Evolutionary conservation across 164 flowering plant species (phyloP), one percentile per base, ranked within the genome.

Genomic region (Kalanchoe fedtschenkoi): DNA sequence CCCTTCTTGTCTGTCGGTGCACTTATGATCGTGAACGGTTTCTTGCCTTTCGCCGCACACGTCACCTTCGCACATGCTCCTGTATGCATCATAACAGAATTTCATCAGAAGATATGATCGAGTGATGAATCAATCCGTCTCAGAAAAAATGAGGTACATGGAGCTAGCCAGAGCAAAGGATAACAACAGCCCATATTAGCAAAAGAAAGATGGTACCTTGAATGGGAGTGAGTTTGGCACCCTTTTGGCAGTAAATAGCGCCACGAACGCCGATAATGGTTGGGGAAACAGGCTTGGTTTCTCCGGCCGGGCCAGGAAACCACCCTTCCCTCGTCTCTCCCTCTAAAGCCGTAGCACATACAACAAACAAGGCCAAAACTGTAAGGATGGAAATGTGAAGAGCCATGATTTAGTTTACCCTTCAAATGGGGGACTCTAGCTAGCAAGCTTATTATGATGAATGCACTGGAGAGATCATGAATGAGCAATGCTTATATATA

Each of bases 51-150:
- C 10, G 62, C 64, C 9, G 66, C 38, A 62, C 83, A 79, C 62
- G 72, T 71, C 58, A 82, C 67, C 65, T 77, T 72, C 13, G 76
- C 75, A 61, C 74, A 67, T 35, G 75, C 79, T 41, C 80, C 82
- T 79, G 28, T 63, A 47, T 61, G 28, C 19, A 63, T 19, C 2
- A 41, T 21, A 19, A 5, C n/a, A n/a, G n/a, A n/a, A n/a, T n/a
- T n/a, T n/a, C n/a, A n/a, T n/a, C n/a, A n/a, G n/a, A n/a, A n/a
- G n/a, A n/a, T n/a, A n/a, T n/a, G n/a, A n/a, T n/a, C n/a, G n/a
- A n/a, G n/a, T n/a, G n/a, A n/a, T n/a, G n/a, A n/a, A n/a, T n/a
- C n/a, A n/a, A n/a, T n/a, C n/a, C n/a, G n/a, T n/a, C n/a, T n/a
- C n/a, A n/a, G n/a, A n/a, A n/a, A n/a, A n/a, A n/a, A n/a, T n/a